phyloP scores from a whole-genome alignment of 768 basidiomycete genomes.

The Chlorophyllum brunneum region DNA sequence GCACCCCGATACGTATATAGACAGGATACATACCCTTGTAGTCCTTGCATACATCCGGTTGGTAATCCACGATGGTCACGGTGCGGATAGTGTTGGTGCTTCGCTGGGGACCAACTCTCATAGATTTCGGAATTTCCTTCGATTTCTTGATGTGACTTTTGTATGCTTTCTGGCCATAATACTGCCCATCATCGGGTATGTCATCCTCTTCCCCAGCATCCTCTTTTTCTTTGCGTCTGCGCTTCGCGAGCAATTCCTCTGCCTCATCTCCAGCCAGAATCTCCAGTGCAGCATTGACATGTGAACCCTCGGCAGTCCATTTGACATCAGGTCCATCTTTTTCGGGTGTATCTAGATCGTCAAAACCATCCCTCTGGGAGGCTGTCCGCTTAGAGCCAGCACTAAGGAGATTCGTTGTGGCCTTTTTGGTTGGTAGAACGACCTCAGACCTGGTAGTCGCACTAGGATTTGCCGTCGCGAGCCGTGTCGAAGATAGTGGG shows the following conservation, averaged over 20 bases:
- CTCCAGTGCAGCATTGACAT: constrained; percentile 66
- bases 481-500: constrained; percentile 23
- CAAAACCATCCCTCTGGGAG: constrained; percentile 63
- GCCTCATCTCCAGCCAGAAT: constrained; percentile 83
- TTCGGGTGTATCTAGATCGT: constrained; percentile 45
- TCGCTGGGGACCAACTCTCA: constrained; percentile 80
- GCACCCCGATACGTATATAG: not conserved
- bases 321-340: constrained; percentile 68
- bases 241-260: constrained; percentile 71
- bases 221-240: constrained; percentile 50
- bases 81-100: constrained; percentile 82
- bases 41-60: constrained; percentile 99
- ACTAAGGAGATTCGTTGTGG: constrained; percentile 62
- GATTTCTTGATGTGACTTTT: constrained; percentile 76
- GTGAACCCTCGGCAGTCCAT: constrained; percentile 76
- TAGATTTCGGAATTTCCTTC: constrained; percentile 82
- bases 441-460: constrained; percentile 62
- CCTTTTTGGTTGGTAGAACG: constrained; percentile 71
- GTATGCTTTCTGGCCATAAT: constrained; percentile 83
- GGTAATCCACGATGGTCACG: constrained; percentile 95
- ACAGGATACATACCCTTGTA: constrained; percentile 78
- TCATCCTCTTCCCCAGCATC: constrained; percentile 53
- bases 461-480: constrained; percentile 15
- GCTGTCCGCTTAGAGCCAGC: constrained; percentile 45
- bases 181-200: constrained; percentile 78